These are phyloP conservation scores for Acanthamoeba healyi DNA, from an alignment of 208 protist species.

Conservation along the genomic window DNA sequence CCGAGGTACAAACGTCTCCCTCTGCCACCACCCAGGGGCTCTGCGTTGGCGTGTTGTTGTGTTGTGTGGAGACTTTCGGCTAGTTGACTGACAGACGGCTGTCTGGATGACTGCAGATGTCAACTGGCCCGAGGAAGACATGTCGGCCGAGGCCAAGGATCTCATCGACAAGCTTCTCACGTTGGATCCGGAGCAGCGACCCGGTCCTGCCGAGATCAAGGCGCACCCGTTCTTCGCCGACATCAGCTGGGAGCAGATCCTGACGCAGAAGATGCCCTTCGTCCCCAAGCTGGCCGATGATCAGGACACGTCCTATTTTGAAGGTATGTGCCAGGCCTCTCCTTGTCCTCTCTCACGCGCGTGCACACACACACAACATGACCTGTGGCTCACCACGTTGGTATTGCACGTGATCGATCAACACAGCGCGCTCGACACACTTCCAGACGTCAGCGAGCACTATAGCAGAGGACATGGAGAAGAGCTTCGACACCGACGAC, in stretches of 20 bases:
- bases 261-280: constrained; percentile 76
- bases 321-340: not conserved
- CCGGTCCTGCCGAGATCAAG: constrained; percentile 82
- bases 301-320: constrained; percentile 83
- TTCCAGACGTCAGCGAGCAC: not conserved
- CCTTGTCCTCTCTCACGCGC: too few species aligned
- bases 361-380: not conserved
- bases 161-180: constrained; percentile 50
- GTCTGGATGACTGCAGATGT: not conserved
- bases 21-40: too few species aligned
- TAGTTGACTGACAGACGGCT: too few species aligned
- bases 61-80: too few species aligned
- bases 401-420: not conserved
- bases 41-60: not conserved
- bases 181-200: not conserved
- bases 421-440: not conserved
- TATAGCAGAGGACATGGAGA: constrained; percentile 40
- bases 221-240: constrained; percentile 84
- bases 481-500: constrained; percentile 30
- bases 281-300: constrained; percentile 80
- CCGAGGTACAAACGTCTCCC: not conserved
- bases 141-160: constrained; percentile 40
- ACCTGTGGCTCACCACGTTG: not conserved
- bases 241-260: constrained; percentile 85
- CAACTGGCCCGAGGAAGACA: constrained; percentile 5